Conservation (phyloP, 352 stramenopile genomes). For the Aphanomyces cochlioides region DNA sequence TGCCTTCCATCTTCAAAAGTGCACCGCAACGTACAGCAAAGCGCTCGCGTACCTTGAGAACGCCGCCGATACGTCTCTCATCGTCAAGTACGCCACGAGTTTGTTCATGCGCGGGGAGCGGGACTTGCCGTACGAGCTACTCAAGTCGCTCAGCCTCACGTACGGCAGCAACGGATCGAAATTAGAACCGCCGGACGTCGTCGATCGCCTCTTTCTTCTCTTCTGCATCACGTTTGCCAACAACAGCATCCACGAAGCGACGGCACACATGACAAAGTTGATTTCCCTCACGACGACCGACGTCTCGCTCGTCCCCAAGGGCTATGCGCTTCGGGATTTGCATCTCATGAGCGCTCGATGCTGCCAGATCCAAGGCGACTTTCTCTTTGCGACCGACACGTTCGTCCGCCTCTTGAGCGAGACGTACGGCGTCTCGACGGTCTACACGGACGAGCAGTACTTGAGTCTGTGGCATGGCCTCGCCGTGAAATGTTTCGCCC, state of each 20-base stretch:
- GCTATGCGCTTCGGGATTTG: background rate
- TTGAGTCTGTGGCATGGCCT: conserved; percentile 17
- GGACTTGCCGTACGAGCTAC: conserved; percentile 20
- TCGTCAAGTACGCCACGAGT: conserved; percentile 17
- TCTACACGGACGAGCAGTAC: conserved; percentile 22
- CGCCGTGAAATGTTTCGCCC: background rate
- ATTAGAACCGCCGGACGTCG: background rate
- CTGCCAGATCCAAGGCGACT: conserved; percentile 26
- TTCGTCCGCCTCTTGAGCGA: conserved; percentile 13
- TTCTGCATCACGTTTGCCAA: conserved; percentile 18
- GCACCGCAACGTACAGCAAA: conserved; percentile 8
- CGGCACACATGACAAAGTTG: conserved; percentile 3
- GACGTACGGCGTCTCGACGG: conserved; percentile 10
- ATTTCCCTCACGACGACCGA: background rate
- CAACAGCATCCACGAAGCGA: background rate
- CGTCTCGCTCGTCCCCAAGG: background rate
- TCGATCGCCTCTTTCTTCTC: conserved; percentile 8
- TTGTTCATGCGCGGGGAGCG: conserved; percentile 27
- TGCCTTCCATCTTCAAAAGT: conserved; percentile 23
- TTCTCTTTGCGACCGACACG: conserved; percentile 15
- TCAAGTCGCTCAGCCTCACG: conserved; percentile 14
- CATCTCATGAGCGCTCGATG: conserved; percentile 24
- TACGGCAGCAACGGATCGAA: conserved; percentile 6
- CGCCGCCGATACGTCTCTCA: conserved; percentile 7
- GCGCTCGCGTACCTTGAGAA: conserved; percentile 23